Percentiles rank a stretch among this genome's conserved stretches.
phyloP scores from a whole-genome alignment of 768 basidiomycete genomes.

The Russula abietina region DNA sequence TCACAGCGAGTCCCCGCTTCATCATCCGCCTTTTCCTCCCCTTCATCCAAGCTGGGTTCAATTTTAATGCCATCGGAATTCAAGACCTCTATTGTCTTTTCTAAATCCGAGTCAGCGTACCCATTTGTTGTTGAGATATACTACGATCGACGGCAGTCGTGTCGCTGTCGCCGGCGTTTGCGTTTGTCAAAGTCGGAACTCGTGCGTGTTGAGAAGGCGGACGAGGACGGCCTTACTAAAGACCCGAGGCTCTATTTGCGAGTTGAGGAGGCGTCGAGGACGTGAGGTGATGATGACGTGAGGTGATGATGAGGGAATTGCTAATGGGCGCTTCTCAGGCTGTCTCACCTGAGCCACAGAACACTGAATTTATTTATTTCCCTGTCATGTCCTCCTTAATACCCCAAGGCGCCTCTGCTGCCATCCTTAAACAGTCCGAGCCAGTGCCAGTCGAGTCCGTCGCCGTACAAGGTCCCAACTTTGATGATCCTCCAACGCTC shows the following conservation, averaged over 20 bases:
- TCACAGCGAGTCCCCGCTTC: not conserved
- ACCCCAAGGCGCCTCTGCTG: conserved; percentile 60
- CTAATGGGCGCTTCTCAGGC: conserved; percentile 4
- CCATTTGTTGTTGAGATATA: conserved; percentile 2
- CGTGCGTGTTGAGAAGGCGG: conserved; percentile 3
- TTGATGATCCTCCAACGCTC: conserved; percentile 61
- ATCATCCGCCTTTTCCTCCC: not conserved
- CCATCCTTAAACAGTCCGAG: conserved; percentile 72
- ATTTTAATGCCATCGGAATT: not conserved
- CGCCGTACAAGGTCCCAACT: conserved; percentile 81
- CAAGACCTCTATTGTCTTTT: not conserved
- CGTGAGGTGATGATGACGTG: conserved; percentile 14
- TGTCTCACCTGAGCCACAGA: not conserved
- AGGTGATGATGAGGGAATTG: conserved; percentile 1
- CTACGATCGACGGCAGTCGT: not conserved
- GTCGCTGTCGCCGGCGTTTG: not conserved
- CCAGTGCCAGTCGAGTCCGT: conserved; percentile 59
- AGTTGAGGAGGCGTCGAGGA: not conserved
- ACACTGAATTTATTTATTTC: not conserved
- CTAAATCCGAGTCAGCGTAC: not conserved
- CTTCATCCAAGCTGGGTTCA: conserved; percentile 2
- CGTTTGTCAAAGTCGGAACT: not conserved
- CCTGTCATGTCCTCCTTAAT: conserved; percentile 27
- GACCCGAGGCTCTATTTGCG: not conserved
- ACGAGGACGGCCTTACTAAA: not conserved